Evolutionary conservation across 2,329 filamentous ascomycete species (phyloP).

Genomic region (Apiospora aurea): DNA sequence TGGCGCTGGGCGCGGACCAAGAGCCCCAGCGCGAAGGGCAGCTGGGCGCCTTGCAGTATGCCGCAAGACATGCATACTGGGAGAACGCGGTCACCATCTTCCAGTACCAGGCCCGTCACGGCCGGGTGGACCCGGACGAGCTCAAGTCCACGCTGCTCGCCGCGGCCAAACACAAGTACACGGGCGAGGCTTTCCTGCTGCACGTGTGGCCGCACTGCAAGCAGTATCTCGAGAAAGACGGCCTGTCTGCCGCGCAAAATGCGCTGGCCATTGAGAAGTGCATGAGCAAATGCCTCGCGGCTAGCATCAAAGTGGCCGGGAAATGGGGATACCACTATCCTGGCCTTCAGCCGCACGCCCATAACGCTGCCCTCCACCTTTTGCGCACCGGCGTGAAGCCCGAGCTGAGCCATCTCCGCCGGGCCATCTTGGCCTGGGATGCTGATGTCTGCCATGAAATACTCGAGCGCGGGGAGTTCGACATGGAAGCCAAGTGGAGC

Average conservation of each 20-base stretch:
- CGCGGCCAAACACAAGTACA: neutral
- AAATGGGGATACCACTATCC: neutral
- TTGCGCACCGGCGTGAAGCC: neutral
- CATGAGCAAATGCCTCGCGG: neutral
- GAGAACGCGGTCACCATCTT: neutral
- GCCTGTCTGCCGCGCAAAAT: neutral
- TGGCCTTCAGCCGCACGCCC: neutral
- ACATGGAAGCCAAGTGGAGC: neutral
- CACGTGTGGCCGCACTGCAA: neutral
- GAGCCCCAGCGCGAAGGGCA: neutral
- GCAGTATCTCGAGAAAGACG: neutral
- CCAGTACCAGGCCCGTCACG: neutral
- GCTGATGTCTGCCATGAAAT: neutral
- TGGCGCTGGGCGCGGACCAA: neutral
- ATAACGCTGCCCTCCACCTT: neutral
- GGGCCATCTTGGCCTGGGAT: neutral
- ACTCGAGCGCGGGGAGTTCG: neutral
- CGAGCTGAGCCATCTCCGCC: neutral
- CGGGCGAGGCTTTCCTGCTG: neutral
- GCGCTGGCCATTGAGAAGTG: neutral
- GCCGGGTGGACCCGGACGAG: neutral
- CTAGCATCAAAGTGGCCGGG: neutral
- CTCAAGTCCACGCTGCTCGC: neutral
- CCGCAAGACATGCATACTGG: neutral
- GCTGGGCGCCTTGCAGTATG: neutral